These are phyloP conservation scores for Nakataea oryzae DNA, from an alignment of 2,329 filamentous ascomycete genomes.

Conservation along the genomic window DNA sequence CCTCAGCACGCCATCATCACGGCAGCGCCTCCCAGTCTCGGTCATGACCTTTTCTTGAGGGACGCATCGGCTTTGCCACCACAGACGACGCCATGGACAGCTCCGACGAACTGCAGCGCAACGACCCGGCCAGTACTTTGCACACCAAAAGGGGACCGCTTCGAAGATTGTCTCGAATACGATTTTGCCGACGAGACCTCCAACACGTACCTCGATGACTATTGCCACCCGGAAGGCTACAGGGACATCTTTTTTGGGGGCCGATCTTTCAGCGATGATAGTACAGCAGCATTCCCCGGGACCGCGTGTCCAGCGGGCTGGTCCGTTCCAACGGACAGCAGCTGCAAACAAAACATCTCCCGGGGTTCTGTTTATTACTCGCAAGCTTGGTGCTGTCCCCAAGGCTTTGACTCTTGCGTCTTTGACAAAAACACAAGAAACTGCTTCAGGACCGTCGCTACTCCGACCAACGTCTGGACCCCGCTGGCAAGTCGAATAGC, in stretches of 20 bases:
- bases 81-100: conserved; percentile 6
- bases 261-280: neutral
- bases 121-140: neutral
- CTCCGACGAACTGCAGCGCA: neutral
- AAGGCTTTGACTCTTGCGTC: neutral
- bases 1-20: neutral
- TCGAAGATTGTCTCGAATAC: neutral
- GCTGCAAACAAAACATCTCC: neutral
- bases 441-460: neutral
- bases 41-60: neutral
- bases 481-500: neutral
- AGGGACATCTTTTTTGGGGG: conserved; percentile 1
- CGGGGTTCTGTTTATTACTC: neutral
- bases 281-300: neutral
- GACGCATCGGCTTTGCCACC: neutral
- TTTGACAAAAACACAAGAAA: neutral
- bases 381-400: conserved; percentile 1
- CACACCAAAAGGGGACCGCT: neutral
- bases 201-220: neutral
- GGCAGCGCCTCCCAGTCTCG: neutral
- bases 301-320: conserved; percentile 2
- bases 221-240: neutral
- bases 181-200: neutral
- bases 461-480: neutral
- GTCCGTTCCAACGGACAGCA: neutral